phyloP scores from a whole-genome alignment of 1,284 basidiomycete species.

The Butyriboletus regius region DNA sequence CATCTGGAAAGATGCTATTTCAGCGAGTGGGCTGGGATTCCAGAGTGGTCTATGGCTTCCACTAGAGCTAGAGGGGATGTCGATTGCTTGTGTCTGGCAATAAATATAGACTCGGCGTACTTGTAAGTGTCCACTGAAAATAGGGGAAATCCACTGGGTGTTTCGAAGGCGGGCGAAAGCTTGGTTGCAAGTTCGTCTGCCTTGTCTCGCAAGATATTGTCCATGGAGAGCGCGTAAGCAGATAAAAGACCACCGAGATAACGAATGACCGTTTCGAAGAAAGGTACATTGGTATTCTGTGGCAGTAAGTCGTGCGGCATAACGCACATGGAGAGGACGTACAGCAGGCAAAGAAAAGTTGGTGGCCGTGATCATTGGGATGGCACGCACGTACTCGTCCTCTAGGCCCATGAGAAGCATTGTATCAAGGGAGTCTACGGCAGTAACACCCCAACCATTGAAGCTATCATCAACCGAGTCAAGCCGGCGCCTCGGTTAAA shows the following conservation, averaged over 20 bases:
- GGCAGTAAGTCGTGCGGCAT: background rate
- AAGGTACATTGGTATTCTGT: slow-evolving; percentile 43
- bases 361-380: slow-evolving; percentile 60
- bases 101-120: slow-evolving; percentile 28
- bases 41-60: slow-evolving; percentile 9
- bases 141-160: slow-evolving; percentile 43
- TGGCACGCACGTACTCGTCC: slow-evolving; percentile 69
- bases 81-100: background rate
- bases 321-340: slow-evolving; percentile 1
- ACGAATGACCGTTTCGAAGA: slow-evolving; percentile 82
- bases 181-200: slow-evolving; percentile 49
- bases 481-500: background rate
- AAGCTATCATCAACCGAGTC: slow-evolving; percentile 39
- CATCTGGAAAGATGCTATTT: slow-evolving; percentile 51
- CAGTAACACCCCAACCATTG: slow-evolving; percentile 82
- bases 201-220: slow-evolving; percentile 39
- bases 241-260: slow-evolving; percentile 81
- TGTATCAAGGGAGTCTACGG: slow-evolving; percentile 80
- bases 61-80: slow-evolving; percentile 2
- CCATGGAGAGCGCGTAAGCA: slow-evolving; percentile 66
- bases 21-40: slow-evolving; percentile 42
- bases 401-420: slow-evolving; percentile 78
- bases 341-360: slow-evolving; percentile 51
- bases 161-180: slow-evolving; percentile 49
- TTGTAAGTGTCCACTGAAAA: slow-evolving; percentile 44